phyloP scores from a whole-genome alignment of 768 basidiomycete genomes.

The Boletus fagicola region DNA sequence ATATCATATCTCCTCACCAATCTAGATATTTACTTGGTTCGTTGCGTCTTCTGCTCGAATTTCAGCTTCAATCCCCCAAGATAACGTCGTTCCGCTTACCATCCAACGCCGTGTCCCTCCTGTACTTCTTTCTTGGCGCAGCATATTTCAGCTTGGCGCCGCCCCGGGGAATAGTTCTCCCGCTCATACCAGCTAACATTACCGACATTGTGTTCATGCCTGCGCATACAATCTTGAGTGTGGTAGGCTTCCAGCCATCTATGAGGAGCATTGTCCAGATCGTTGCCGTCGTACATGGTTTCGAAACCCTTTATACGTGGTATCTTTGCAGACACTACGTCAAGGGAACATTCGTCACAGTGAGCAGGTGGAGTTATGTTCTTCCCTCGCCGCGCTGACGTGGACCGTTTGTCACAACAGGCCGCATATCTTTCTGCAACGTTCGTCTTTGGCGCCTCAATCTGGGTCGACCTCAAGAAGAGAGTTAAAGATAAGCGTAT shows the following conservation, averaged over 20 bases:
- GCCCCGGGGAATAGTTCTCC: slow-evolving; percentile 17
- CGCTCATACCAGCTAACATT: slow-evolving; percentile 14
- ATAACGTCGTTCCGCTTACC: slow-evolving; percentile 57
- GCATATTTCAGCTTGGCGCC: slow-evolving; percentile 23
- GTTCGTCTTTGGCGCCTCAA: slow-evolving; percentile 53
- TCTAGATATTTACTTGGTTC: background rate
- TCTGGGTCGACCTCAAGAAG: slow-evolving; percentile 51
- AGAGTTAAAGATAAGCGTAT: slow-evolving; percentile 69
- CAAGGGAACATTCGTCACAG: slow-evolving; percentile 16
- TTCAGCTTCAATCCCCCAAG: slow-evolving; percentile 62
- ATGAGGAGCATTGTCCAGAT: slow-evolving; percentile 8
- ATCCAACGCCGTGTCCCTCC: slow-evolving; percentile 27
- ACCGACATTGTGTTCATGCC: slow-evolving; percentile 22
- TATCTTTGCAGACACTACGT: slow-evolving; percentile 33
- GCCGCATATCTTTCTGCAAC: slow-evolving; percentile 50
- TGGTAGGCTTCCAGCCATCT: slow-evolving; percentile 21
- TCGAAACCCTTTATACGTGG: slow-evolving; percentile 31
- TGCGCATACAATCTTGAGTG: slow-evolving; percentile 11
- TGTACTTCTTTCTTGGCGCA: slow-evolving; percentile 13
- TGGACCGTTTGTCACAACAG: slow-evolving; percentile 33
- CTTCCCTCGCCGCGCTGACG: background rate
- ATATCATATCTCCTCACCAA: background rate
- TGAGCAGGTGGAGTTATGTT: slow-evolving; percentile 1
- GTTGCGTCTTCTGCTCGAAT: background rate
- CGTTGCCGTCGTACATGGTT: slow-evolving; percentile 10